Percentiles rank a stretch among this genome's conserved stretches.
Conservation (phyloP, 306 rosid genomes). For the Glycine tomentella region DNA sequence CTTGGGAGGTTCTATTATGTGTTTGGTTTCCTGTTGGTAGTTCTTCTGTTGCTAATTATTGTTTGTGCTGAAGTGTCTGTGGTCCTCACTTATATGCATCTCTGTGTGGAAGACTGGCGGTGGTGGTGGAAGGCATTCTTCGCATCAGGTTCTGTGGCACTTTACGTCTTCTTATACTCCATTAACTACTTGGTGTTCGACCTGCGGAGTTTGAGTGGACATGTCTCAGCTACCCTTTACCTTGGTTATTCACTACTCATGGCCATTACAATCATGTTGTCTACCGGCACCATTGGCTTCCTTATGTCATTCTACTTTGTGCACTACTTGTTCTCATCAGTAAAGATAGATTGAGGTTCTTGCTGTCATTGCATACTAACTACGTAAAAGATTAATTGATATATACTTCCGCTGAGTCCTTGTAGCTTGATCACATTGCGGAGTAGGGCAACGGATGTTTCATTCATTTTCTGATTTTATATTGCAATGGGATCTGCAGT, state of each 20-base stretch:
- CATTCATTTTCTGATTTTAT: slow-evolving; percentile 34
- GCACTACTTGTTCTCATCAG: slow-evolving; percentile 28
- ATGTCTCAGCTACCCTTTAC: slow-evolving; percentile 19
- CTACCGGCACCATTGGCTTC: slow-evolving; percentile 16
- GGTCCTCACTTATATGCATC: slow-evolving; percentile 89
- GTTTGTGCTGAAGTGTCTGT: slow-evolving; percentile 89
- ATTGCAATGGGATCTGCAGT: slow-evolving; percentile 42
- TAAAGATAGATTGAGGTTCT: slow-evolving; percentile 61
- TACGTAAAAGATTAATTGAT: slow-evolving; percentile 26
- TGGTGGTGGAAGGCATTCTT: slow-evolving; percentile 98
- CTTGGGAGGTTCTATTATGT: slow-evolving; percentile 30
- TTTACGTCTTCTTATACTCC: slow-evolving; percentile 67
- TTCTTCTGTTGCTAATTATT: slow-evolving; percentile 65
- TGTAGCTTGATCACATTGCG: slow-evolving; percentile 11
- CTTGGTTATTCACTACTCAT: slow-evolving; percentile 15
- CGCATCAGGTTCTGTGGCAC: slow-evolving; percentile 83
- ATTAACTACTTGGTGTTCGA: slow-evolving; percentile 17
- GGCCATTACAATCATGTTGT: slow-evolving; percentile 63
- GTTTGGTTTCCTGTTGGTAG: slow-evolving; percentile 71
- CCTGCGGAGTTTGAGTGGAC: slow-evolving; percentile 25
- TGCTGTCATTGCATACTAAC: slow-evolving; percentile 26
- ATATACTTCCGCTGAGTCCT: background rate
- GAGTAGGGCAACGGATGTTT: slow-evolving; percentile 46
- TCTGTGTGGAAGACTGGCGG: slow-evolving; percentile 89
- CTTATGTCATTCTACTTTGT: slow-evolving; percentile 30